Evolutionary conservation across 179 eudicot species (phyloP).

Genomic region (Heliamphora ciliata): DNA sequence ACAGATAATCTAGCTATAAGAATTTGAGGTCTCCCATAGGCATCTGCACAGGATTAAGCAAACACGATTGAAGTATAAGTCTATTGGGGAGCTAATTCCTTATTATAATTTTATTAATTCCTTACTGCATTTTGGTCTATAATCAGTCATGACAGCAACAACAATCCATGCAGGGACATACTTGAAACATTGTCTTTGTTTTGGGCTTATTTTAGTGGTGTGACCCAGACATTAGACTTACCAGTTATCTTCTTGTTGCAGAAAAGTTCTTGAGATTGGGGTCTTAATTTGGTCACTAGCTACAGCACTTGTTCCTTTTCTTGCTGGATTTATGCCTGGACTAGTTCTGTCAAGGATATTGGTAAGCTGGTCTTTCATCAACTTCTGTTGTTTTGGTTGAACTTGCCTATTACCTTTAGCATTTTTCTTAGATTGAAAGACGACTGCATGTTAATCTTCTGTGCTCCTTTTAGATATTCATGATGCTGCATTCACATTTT

Average conservation of each 20-base stretch:
- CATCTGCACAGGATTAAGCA: not conserved
- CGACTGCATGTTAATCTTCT: not conserved
- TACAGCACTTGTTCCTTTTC: slow-evolving; percentile 74
- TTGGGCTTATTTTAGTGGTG: not conserved
- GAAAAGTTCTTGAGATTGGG: slow-evolving; percentile 78
- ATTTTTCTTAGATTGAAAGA: not conserved
- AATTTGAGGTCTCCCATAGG: not conserved
- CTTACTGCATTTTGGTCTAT: not conserved
- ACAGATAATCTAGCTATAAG: not conserved
- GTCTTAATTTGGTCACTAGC: slow-evolving; percentile 89
- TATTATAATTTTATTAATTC: not conserved
- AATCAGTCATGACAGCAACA: not conserved
- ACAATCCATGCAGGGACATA: not conserved
- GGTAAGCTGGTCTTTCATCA: slow-evolving; percentile 37
- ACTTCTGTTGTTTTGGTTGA: not conserved
- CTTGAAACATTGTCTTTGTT: not conserved
- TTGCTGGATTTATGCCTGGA: slow-evolving; percentile 94
- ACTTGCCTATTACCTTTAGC: not conserved
- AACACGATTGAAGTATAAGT: no score
- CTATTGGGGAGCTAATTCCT: not conserved
- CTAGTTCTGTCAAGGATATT: slow-evolving; percentile 71
- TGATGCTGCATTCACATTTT: not conserved
- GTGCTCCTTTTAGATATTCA: not conserved
- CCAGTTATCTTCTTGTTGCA: slow-evolving; percentile 26
- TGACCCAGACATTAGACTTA: not conserved